Evolutionary conservation across 2,329 filamentous ascomycete genomes (phyloP), one percentile per base, ranked within the genome.

Genomic region (Pseudogymnoascus sp.): DNA sequence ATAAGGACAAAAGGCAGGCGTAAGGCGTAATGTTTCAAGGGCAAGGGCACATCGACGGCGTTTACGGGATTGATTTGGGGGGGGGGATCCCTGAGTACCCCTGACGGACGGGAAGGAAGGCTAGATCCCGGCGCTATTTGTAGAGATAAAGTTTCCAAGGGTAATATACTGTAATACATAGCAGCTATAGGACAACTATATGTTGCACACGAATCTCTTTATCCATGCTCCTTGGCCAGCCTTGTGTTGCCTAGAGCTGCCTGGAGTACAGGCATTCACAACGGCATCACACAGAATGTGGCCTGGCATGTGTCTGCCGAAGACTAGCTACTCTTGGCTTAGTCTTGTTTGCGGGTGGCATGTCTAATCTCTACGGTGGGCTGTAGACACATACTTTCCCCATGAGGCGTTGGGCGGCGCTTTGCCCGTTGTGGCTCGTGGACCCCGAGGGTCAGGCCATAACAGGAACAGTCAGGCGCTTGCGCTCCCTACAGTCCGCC

Each of bases 81-180:
- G 23, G 29, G 50, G 50, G 17, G 9, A 33, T 56, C n/a, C 50
- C 7, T 13, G 29, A 11, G 29, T 33, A 33, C 50, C 50, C 50
- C 29, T 56, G 29, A 33, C 46, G 50, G 17, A 21, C 50, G 50
- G 29, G 50, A 56, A 31, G 50, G 29, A 10, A 56, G 29, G 50
- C 29, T 56, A 56, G 50, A 56, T 56, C 50, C 50, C 29, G 50
- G n/a, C 50, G 50, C 50, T 33, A 56, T 9, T 29, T 56, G 50
- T 56, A 56, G 29, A 56, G 50, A 56, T 56, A 56, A 35, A 56
- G 50, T 56, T 56, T 35, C 11, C 29, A 10, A 26, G 50, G 50
- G 50, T 56, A 56, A 56, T 33, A 56, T 35, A 56, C 15, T 56
- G 50, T 56, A 56, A 56, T 56, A 56, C 10, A 56, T 33, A 56